Evolutionary conservation across 2,329 filamentous ascomycete genomes (phyloP), one percentile per base, ranked within the genome.

Genomic region (Aspergillus melleus): DNA sequence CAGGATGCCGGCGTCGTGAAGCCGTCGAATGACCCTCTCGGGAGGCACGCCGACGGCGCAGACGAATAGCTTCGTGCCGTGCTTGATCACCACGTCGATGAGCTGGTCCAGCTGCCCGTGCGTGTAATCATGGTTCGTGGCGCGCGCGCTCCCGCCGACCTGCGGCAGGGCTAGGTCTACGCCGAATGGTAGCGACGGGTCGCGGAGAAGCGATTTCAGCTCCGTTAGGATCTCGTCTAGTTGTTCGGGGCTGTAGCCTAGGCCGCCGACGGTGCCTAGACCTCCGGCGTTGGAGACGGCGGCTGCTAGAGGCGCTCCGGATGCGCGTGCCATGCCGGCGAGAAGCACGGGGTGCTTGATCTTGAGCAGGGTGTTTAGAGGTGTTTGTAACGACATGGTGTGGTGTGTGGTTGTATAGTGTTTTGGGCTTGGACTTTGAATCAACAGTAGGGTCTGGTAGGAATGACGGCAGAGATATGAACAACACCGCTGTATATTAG

Each of bases 51-150:
- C 94, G 0, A 97, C 92, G 1, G 94, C 94, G 55, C 84, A 88
- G 47, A 97, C 92, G 72, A 98, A 97, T 52, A 97, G 79, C 72
- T 83, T 86, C 8, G 94, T 91, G n/a, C 91, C 90, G 66, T 90
- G 90, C 68, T 88, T 86, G 67, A 97, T 91, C 3, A 89, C 91
- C 49, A 97, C 91, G 68, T 92, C 89, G 65, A 97, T 90, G 36
- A 97, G 83, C 75, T 96, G 89, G 73, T 96, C 90, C 16, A 97
- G 85, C 75, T 92, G 90, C 47, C 94, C 94, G 66, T 90, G 84
- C 0, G 94, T 97, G 81, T 98, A 98, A 77, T 97, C 94, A 78
- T 96, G 91, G 79, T 97, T 98, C 3, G 94, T 97, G 76, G 90
- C 90, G 65, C 94, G 87, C 6, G 94, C 94, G 36, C 79, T 82